Base-by-base conservation (phyloP, 345 rosid genomes). In the Salix exigua region DNA sequence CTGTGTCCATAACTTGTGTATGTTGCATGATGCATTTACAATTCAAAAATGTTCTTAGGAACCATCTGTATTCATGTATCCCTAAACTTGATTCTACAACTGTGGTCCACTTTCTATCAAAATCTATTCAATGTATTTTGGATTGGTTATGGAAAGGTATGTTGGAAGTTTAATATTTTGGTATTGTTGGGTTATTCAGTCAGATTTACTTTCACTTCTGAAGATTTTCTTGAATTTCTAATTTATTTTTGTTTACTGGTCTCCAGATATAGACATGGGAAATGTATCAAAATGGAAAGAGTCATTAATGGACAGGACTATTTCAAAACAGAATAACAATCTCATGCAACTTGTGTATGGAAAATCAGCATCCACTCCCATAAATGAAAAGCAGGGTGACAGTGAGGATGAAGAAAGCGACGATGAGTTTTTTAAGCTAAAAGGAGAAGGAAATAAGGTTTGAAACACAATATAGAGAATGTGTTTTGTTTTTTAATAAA, bases 271-370 rank as follows among this genome's bases (percentile, higher is more conserved):
- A 75, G 85, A 75, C 75, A 78, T 83, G 85, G 97, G 98, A 67
- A 96, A 92, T 76, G 76, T 80, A 82, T 90, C 99, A 64, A 89
- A 90, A 76, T 93, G 98, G 97, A 96, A 87, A 87, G 88, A 87
- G 80, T 87, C 91, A 42, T 77, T 94, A 89, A 73, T 76, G 77
- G 92, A 92, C 68, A 90, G 89, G 85, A 84, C 90, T 70, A 71
- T 75, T 63, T 81, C 78, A 58, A 89, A 87, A 79, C 87, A 79
- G 73, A 85, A 79, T 72, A 83, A 66, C 16, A 92, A 89, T 80
- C 91, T 96, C 70, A 91, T 81, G 91, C 96, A 96, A 68, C 90
- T 86, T 74, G 97, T 96, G 68, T 96, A 92, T 85, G 98, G 97
- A 48, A 82, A 80, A 62, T 70, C 88, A 26, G 77, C 86, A 77